Base-by-base conservation (phyloP, 2,329 filamentous ascomycete genomes). In the Dichotomopilus funicola region DNA sequence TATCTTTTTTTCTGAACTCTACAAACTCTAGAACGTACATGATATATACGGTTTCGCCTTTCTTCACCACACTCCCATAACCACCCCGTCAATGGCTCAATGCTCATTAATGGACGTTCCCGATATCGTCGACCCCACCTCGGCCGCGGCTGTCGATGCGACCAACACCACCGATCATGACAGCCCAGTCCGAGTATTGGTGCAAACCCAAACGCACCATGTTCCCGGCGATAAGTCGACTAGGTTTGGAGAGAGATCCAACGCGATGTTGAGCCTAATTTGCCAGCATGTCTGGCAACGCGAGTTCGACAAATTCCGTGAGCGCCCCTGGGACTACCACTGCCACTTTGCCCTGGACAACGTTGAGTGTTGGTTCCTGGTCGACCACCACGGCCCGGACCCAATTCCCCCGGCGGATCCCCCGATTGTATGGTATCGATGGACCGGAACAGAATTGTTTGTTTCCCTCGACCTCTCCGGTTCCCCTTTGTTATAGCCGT, bases 341-440 rank as follows among this genome's bases (percentile, higher is more conserved):
- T 38, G 49, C 42, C n/a, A 79, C 6, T 52, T 52, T 34, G 50
- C 50, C 50, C 6, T 45, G 35, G 50, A 52, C 34, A 46, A 46
- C 11, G 19, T 38, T 43, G 42, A 45, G 50, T 52, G 50, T 36
- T 52, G 50, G 50, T 52, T 52, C 36, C 50, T 52, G n/a, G 19
- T 52, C 11, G 50, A 52, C 50, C 50, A 52, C 43, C 50, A 52
- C 42, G 42, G 50, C 11, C 50, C 42, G 35, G 42, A 52, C 36
- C 35, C 42, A 8, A 45, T 2, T 19, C 50, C 10, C 7, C 36
- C 42, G 19, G 35, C 35, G 11, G 42, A 52, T 19, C 50, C 41
- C 19, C 42, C 42, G 2, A 8, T 52, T 31, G 6, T 52, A 13
- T 52, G 42, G 50, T 52, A 52, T 46, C 19, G 10, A 38, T 52